A percentile compares a stretch with the other conserved stretches of the same genome.
phyloP scores from a whole-genome alignment of 768 basidiomycete species.

The Amanita thiersii region DNA sequence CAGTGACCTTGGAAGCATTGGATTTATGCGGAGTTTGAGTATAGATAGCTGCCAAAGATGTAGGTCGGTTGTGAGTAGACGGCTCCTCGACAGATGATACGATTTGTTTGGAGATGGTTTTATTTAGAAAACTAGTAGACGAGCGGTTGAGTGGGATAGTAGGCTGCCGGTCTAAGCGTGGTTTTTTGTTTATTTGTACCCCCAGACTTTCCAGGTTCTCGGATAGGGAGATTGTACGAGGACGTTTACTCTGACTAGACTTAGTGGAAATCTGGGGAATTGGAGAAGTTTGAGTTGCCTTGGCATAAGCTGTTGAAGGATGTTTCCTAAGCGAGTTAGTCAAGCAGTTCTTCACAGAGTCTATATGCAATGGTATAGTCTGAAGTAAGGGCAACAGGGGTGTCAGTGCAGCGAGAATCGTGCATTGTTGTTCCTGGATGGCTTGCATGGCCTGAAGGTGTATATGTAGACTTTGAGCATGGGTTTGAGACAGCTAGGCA shows the following conservation, averaged over 20 bases:
- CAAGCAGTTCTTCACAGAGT: conserved; percentile 27
- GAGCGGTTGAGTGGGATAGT: not conserved
- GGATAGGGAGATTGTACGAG: conserved; percentile 12
- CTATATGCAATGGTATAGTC: conserved; percentile 49
- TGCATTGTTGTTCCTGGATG: conserved; percentile 55
- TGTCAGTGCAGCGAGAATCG: conserved; percentile 43
- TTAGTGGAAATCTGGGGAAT: not conserved
- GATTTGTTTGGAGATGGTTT: not conserved
- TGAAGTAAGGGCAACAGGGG: conserved; percentile 59
- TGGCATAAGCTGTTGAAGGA: conserved; percentile 7
- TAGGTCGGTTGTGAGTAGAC: too few species aligned
- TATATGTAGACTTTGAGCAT: conserved; percentile 38
- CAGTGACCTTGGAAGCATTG: not conserved
- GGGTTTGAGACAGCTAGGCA: conserved; percentile 36
- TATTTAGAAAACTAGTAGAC: not conserved
- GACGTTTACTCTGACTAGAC: conserved; percentile 12
- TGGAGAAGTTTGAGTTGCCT: conserved; percentile 5
- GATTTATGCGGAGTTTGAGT: too few species aligned
- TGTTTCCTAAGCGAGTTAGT: conserved; percentile 21
- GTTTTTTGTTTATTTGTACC: conserved; percentile 10
- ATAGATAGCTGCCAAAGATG: not conserved
- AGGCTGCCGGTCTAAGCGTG: conserved; percentile 3
- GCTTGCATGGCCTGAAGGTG: conserved; percentile 50
- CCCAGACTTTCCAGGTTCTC: conserved; percentile 8
- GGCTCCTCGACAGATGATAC: too few species aligned